phyloP scores from a whole-genome alignment of 2,329 filamentous ascomycete genomes.

The Sphaerostilbella broomeana region DNA sequence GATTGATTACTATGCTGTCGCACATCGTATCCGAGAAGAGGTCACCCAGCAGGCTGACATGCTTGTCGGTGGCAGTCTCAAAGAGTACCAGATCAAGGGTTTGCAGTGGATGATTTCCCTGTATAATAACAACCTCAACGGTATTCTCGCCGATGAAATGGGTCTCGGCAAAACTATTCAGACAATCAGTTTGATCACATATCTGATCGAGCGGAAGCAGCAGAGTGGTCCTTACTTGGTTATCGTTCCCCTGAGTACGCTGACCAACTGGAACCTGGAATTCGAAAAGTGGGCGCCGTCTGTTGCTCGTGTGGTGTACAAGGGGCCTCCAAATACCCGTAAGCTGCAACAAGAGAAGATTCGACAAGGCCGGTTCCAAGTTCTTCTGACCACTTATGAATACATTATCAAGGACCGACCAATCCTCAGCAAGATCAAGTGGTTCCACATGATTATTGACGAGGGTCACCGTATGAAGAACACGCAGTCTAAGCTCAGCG shows the following conservation, averaged over 20 bases:
- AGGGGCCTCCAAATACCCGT: conserved; percentile 80
- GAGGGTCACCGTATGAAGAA: conserved; percentile 99
- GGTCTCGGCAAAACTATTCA: conserved; percentile 99
- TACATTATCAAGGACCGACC: conserved; percentile 99
- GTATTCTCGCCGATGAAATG: conserved; percentile 98
- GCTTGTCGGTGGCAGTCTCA: conserved; percentile 84
- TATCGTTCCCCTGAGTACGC: conserved; percentile 91
- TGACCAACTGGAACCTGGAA: conserved; percentile 98
- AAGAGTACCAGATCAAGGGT: conserved; percentile 98
- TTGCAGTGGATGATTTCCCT: conserved; percentile 99
- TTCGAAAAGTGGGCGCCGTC: conserved; percentile 98
- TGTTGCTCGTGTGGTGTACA: conserved; percentile 85
- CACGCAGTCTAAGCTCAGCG: conserved; percentile 88
- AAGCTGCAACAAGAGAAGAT: conserved; percentile 92
- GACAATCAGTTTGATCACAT: conserved; percentile 94
- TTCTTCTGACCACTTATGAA: conserved; percentile 94
- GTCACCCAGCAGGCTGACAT: conserved; percentile 76
- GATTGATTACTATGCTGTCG: conserved; percentile 98
- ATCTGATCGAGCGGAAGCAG: conserved; percentile 92
- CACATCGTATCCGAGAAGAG: conserved; percentile 91
- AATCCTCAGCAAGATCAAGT: conserved; percentile 95
- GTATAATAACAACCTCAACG: conserved; percentile 99
- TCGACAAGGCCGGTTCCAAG: conserved; percentile 90
- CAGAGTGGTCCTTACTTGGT: conserved; percentile 91
- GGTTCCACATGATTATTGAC: conserved; percentile 99